Conservation (phyloP, 2,329 filamentous ascomycete genomes). For the Colletotrichum tropicicola region DNA sequence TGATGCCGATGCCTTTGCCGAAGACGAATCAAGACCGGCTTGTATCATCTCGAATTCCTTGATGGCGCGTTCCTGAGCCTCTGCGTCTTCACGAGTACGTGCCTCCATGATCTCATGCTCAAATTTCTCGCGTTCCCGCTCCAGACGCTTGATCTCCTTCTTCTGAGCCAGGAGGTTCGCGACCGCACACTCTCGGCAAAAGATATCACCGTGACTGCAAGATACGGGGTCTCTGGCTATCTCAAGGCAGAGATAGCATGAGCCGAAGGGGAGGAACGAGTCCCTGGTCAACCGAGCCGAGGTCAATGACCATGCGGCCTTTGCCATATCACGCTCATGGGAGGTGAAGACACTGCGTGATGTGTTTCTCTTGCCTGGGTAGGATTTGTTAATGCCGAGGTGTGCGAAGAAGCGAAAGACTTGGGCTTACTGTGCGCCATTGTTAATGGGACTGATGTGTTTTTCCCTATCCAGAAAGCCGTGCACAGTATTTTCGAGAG, state of each 20-base stretch:
- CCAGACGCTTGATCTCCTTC: constrained; percentile 87
- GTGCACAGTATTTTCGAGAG: too few species aligned
- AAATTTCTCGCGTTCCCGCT: constrained; percentile 70
- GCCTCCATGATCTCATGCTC: constrained; percentile 70
- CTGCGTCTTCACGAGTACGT: constrained; percentile 69
- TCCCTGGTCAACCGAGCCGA: constrained; percentile 88
- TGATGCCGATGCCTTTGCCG: neutral
- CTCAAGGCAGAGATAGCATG: constrained; percentile 87
- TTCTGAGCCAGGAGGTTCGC: constrained; percentile 90
- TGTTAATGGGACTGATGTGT: too few species aligned
- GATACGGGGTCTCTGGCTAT: constrained; percentile 84
- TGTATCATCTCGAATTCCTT: constrained; percentile 87
- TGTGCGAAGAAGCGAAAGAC: neutral
- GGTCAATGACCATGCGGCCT: constrained; percentile 82
- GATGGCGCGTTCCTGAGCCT: constrained; percentile 75
- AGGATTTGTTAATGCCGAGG: constrained; percentile 1
- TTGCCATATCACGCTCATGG: constrained; percentile 85
- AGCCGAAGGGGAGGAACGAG: constrained; percentile 90
- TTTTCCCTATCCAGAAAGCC: too few species aligned
- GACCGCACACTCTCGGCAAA: constrained; percentile 94
- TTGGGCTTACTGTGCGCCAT: constrained; percentile 61
- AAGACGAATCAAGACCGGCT: constrained; percentile 64
- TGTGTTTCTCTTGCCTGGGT: constrained; percentile 83
- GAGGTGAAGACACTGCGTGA: constrained; percentile 93
- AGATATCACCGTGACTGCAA: constrained; percentile 86